phyloP scores from a whole-genome alignment of 495 filamentous ascomycete species.

The Daldinia vernicosa region DNA sequence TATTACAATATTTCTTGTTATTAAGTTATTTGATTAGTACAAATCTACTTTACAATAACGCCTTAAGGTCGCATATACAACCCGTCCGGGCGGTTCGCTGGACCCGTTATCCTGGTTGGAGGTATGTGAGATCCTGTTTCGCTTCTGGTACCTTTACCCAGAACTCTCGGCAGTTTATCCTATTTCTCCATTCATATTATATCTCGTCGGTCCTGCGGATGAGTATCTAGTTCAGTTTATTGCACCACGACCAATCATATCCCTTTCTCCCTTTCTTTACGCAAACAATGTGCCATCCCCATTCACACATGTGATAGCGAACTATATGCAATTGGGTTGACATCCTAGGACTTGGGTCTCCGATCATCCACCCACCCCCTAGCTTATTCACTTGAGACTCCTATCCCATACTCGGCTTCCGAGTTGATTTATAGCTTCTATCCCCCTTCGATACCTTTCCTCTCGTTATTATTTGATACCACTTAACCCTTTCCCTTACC shows the following conservation, averaged over 20 bases:
- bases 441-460: conserved; percentile 22
- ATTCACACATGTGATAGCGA: conserved; percentile 42
- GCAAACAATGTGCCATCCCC: conserved; percentile 25
- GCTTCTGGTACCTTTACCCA: conserved; percentile 39
- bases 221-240: conserved; percentile 46
- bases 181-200: conserved; percentile 45
- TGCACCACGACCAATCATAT: conserved; percentile 51
- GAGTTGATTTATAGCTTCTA: conserved; percentile 37
- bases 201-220: conserved; percentile 57
- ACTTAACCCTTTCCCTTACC: conserved; percentile 18
- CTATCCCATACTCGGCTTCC: conserved; percentile 15
- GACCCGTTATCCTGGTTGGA: conserved; percentile 23
- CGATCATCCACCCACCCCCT: conserved; percentile 34
- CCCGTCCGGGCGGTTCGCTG: conserved; percentile 19
- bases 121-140: conserved; percentile 42
- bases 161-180: conserved; percentile 52
- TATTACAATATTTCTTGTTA: conserved; percentile 8
- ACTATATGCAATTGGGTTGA: conserved; percentile 32
- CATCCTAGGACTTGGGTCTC: conserved; percentile 26
- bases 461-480: background rate
- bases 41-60: conserved; percentile 24
- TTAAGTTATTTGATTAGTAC: conserved; percentile 19
- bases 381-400: conserved; percentile 9
- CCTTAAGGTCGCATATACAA: conserved; percentile 15
- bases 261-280: conserved; percentile 35